Conservation (phyloP, 2,329 filamentous ascomycete genomes). For the Cordyceps tenuipes region DNA sequence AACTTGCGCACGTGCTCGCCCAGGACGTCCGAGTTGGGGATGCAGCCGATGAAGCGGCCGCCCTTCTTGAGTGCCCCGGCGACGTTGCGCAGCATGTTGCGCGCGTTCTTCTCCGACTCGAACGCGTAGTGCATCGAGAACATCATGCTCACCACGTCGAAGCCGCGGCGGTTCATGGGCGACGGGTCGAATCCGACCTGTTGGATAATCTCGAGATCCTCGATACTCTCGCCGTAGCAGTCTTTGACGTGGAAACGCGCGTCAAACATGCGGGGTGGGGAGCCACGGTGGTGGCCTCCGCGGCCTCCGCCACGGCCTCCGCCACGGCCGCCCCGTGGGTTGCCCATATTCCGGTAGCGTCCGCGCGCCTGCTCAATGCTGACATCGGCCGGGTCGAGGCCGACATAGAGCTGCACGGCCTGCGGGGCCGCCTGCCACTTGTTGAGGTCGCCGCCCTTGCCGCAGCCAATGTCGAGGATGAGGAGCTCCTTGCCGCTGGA, state of each 20-base stretch:
- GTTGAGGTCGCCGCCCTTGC: slow-evolving; percentile 88
- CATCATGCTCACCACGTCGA: slow-evolving; percentile 98
- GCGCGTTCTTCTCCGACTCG: slow-evolving; percentile 81
- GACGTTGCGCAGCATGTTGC: slow-evolving; percentile 89
- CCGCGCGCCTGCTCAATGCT: slow-evolving; percentile 86
- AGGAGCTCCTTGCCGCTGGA: slow-evolving; percentile 55
- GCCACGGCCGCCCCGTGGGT: slow-evolving; percentile 48
- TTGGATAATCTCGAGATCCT: slow-evolving; percentile 69
- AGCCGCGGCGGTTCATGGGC: slow-evolving; percentile 67
- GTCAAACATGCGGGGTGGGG: slow-evolving; percentile 59
- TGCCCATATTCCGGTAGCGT: slow-evolving; percentile 66
- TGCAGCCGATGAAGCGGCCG: slow-evolving; percentile 86
- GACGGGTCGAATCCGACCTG: slow-evolving; percentile 82
- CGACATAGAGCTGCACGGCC: slow-evolving; percentile 84
- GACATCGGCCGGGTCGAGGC: slow-evolving; percentile 84
- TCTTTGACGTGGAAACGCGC: slow-evolving; percentile 86
- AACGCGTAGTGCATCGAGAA: slow-evolving; percentile 99
- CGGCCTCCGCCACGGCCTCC: slow-evolving; percentile 41
- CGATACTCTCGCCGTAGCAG: slow-evolving; percentile 79
- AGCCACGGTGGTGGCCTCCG: slow-evolving; percentile 32
- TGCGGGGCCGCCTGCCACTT: slow-evolving; percentile 98
- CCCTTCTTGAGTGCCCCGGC: slow-evolving; percentile 86
- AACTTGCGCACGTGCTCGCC: slow-evolving; percentile 68
- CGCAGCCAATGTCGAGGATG: slow-evolving; percentile 90
- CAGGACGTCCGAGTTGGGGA: slow-evolving; percentile 93